These are phyloP conservation scores for barrel medic (Medicago truncatula) DNA, from an alignment of 306 rosid genomes.

Conservation along the genomic window MtrunA17r5.0-ANR NC_053049.1:40918001-40918500, in stretches of 20 bases:
- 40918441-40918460: background rate
- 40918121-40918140: slow-evolving; percentile 58
- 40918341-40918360: slow-evolving; percentile 72
- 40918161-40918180: slow-evolving; percentile 59
- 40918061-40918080: slow-evolving; percentile 64
- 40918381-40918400: background rate
- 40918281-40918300: slow-evolving; percentile 51
- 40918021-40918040: background rate
- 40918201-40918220: slow-evolving; percentile 51
- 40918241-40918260: slow-evolving; percentile 51
- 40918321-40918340: slow-evolving; percentile 79
- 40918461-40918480: background rate
- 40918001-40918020: background rate
- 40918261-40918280: slow-evolving; percentile 51
- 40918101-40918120: slow-evolving; percentile 83
- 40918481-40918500: slow-evolving; percentile 63
- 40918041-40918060: background rate
- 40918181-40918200: slow-evolving; percentile 69
- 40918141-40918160: slow-evolving; percentile 58
- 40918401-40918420: too few relatives aligned
- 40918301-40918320: slow-evolving; percentile 54
- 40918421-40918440: too few relatives aligned
- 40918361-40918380: background rate
- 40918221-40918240: slow-evolving; percentile 61
- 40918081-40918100: slow-evolving; percentile 68